Conservation (phyloP, 176 grass and related monocot species). For the Chrysopogon serrulatus region DNA sequence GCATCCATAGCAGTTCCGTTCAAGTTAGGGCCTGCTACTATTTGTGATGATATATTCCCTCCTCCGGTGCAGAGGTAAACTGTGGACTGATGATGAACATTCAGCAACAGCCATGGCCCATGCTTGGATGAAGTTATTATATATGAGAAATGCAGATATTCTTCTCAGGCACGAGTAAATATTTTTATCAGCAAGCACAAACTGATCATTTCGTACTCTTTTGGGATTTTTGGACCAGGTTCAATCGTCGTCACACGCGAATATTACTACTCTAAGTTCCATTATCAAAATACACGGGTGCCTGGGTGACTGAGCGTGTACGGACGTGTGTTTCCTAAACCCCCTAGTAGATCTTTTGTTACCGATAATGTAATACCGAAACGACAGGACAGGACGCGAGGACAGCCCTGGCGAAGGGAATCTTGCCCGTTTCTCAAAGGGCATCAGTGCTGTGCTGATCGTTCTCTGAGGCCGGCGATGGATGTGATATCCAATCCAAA, state of each 20-base stretch:
- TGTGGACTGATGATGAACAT: background rate
- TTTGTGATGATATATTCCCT: background rate
- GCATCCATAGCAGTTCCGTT: background rate
- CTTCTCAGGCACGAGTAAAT: background rate
- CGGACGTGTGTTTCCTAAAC: background rate
- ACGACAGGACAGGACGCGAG: background rate
- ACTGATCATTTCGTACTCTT: background rate
- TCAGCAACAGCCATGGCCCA: background rate
- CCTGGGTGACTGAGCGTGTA: too few species aligned
- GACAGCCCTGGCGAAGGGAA: slow-evolving; percentile 26
- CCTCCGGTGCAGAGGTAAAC: background rate
- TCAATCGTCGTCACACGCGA: background rate
- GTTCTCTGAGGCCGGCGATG: background rate
- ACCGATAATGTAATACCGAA: background rate
- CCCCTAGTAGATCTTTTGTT: background rate
- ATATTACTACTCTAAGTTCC: background rate
- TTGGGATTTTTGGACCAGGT: background rate
- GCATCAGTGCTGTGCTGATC: background rate
- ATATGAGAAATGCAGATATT: background rate
- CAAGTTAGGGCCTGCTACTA: background rate
- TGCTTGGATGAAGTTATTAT: background rate
- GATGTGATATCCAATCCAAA: slow-evolving; percentile 15
- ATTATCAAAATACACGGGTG: too few species aligned
- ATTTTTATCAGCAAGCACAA: background rate
- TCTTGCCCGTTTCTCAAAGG: slow-evolving; percentile 16